Percentiles rank a stretch among this genome's conserved stretches.
Evolutionary conservation across 495 filamentous ascomycete species (phyloP).

Genomic region (Penicillium bialowiezense): DNA sequence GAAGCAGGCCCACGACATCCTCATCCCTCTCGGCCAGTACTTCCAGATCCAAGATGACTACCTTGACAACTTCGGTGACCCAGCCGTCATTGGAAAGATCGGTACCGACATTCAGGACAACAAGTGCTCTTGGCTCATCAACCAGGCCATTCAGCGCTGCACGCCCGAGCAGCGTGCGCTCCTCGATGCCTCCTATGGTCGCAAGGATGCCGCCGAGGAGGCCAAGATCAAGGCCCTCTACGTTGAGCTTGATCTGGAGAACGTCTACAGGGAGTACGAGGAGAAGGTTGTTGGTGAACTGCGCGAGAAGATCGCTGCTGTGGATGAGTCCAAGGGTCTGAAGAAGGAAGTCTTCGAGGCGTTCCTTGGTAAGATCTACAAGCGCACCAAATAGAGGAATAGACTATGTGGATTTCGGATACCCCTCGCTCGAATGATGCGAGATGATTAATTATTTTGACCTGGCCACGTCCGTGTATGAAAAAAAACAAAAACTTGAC

Average conservation of each 20-base stretch:
- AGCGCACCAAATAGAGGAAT: slow-evolving; percentile 73
- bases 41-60: slow-evolving; percentile 99
- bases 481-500: not conserved
- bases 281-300: slow-evolving; percentile 76
- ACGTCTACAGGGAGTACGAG: slow-evolving; percentile 83
- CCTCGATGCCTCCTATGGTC: slow-evolving; percentile 81
- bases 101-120: slow-evolving; percentile 98
- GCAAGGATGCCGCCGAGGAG: slow-evolving; percentile 79
- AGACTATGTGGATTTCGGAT: slow-evolving; percentile 10
- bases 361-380: slow-evolving; percentile 95
- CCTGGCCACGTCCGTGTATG: not conserved
- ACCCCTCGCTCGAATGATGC: slow-evolving; percentile 9
- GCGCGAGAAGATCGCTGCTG: slow-evolving; percentile 64
- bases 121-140: slow-evolving; percentile 97
- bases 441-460: not conserved
- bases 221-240: slow-evolving; percentile 82
- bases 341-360: slow-evolving; percentile 87
- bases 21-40: slow-evolving; percentile 98
- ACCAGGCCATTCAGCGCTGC: slow-evolving; percentile 79
- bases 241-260: slow-evolving; percentile 76
- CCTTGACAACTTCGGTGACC: slow-evolving; percentile 93
- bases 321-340: slow-evolving; percentile 82
- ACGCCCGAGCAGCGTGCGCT: slow-evolving; percentile 78
- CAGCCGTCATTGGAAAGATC: slow-evolving; percentile 95
- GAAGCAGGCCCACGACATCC: slow-evolving; percentile 79